Evolutionary conservation across 1,139 yeast species (phyloP).

Genomic region (Yamadazyma epiphylla): DNA sequence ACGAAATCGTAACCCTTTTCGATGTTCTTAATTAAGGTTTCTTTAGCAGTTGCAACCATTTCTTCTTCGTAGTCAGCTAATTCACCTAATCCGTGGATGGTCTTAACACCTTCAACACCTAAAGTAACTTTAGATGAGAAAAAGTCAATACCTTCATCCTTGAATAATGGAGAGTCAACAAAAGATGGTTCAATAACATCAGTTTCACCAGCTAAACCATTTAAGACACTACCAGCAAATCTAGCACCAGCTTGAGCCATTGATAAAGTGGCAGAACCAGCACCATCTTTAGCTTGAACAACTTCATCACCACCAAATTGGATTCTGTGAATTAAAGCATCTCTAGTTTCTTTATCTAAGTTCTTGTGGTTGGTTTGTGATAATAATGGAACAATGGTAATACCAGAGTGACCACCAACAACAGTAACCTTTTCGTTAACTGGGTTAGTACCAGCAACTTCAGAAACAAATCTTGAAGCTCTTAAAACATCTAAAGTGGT

Average conservation of each 20-base stretch:
- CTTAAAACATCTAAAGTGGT: slow-evolving; percentile 89
- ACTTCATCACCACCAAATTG: slow-evolving; percentile 98
- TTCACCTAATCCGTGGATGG: slow-evolving; percentile 53
- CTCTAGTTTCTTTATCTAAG: slow-evolving; percentile 53
- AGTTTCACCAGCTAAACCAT: slow-evolving; percentile 50
- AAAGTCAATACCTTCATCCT: slow-evolving; percentile 50
- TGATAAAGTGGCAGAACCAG: slow-evolving; percentile 91
- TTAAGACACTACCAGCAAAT: slow-evolving; percentile 60
- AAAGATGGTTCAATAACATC: slow-evolving; percentile 50
- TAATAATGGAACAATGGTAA: slow-evolving; percentile 85
- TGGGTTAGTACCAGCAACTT: slow-evolving; percentile 54
- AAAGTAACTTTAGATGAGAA: slow-evolving; percentile 65
- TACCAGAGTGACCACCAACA: slow-evolving; percentile 97
- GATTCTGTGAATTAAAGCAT: slow-evolving; percentile 76
- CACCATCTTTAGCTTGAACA: slow-evolving; percentile 91
- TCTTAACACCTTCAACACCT: slow-evolving; percentile 54
- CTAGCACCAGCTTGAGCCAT: slow-evolving; percentile 96
- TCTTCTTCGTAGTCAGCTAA: slow-evolving; percentile 57
- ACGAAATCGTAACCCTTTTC: slow-evolving; percentile 58
- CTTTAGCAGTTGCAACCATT: slow-evolving; percentile 51
- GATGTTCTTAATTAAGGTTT: slow-evolving; percentile 54
- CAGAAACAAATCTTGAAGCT: slow-evolving; percentile 76
- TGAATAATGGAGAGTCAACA: slow-evolving; percentile 47
- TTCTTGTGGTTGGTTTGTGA: slow-evolving; percentile 56
- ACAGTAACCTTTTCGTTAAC: slow-evolving; percentile 68